Conservation (phyloP, 805 yeast species). For the Cyberlindnera nakhonratchasimensis region DNA sequence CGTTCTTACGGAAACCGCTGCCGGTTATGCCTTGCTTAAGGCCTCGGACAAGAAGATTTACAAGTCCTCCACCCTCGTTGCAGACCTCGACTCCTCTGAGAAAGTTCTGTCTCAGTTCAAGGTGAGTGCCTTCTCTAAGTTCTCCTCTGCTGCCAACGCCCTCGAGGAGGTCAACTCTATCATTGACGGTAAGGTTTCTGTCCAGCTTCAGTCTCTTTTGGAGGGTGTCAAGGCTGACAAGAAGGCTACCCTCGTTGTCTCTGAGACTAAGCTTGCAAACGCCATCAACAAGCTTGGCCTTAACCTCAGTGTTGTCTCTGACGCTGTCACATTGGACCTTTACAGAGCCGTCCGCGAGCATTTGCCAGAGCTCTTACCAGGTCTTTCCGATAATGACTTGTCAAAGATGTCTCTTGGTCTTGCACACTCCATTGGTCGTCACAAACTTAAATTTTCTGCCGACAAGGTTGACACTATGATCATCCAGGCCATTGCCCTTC, state of each 20-base stretch:
- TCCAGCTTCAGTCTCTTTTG: conserved; percentile 72
- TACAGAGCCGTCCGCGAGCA: conserved; percentile 94
- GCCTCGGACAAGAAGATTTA: conserved; percentile 96
- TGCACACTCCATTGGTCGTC: conserved; percentile 98
- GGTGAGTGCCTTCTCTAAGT: conserved; percentile 93
- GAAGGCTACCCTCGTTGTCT: conserved; percentile 82
- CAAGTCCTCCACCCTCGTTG: conserved; percentile 70
- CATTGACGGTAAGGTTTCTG: conserved; percentile 90
- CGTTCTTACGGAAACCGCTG: conserved; percentile 96
- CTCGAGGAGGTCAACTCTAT: conserved; percentile 91
- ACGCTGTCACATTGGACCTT: conserved; percentile 90
- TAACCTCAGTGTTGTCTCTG: conserved; percentile 84
- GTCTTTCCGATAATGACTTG: conserved; percentile 78
- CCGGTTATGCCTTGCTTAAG: conserved; percentile 96
- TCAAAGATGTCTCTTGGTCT: conserved; percentile 96
- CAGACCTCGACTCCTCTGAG: conserved; percentile 77
- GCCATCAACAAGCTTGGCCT: conserved; percentile 93
- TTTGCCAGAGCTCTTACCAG: conserved; percentile 91
- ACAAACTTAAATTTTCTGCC: conserved; percentile 94
- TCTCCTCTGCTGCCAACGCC: conserved; percentile 91
- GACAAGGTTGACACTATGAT: conserved; percentile 99
- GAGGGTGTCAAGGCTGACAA: conserved; percentile 76
- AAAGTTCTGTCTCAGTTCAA: conserved; percentile 88
- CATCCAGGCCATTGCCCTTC: conserved; percentile 95
- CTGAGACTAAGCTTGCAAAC: conserved; percentile 94